These are phyloP conservation scores for Smittium mucronatum DNA, from an alignment of 371 early-diverging fungal genomes.

Conservation along the genomic window DNA sequence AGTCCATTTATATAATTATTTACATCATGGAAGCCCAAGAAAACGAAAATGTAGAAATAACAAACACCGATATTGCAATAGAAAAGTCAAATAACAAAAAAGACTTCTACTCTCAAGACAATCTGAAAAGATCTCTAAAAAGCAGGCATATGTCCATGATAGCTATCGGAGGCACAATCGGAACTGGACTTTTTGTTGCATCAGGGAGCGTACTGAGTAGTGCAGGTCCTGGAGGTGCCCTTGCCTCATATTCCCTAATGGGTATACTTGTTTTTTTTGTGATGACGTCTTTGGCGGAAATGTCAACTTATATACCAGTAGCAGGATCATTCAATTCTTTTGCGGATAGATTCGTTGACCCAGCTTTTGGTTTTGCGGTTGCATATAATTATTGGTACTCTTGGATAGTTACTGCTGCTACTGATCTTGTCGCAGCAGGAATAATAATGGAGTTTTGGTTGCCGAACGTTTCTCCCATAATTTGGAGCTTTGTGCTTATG, in stretches of 20 bases:
- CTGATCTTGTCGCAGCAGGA: constrained; percentile 68
- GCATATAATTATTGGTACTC: constrained; percentile 72
- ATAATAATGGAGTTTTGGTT: constrained; percentile 71
- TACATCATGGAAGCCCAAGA: no score
- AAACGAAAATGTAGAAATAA: no score
- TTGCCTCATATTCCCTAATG: constrained; percentile 53
- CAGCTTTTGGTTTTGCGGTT: constrained; percentile 64
- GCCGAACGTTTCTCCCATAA: constrained; percentile 40
- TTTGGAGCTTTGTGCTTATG: constrained; percentile 49
- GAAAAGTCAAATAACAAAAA: no score
- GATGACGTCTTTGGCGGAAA: constrained; percentile 74
- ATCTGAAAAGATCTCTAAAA: constrained; percentile 45
- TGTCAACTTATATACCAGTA: constrained; percentile 72
- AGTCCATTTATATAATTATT: no score
- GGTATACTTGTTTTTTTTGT: constrained; percentile 73
- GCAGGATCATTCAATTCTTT: constrained; percentile 72
- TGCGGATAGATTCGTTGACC: constrained; percentile 71
- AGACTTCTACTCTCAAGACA: constrained; percentile 2
- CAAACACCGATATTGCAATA: no score
- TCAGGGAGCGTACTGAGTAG: constrained; percentile 57
- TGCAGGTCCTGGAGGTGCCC: constrained; percentile 69
- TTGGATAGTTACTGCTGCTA: constrained; percentile 71
- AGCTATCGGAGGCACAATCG: constrained; percentile 62
- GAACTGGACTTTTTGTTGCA: constrained; percentile 77
- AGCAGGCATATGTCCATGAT: constrained; percentile 69